Base-by-base conservation (phyloP, 2,329 filamentous ascomycete species). In the Paecilomyces formosus region DNA sequence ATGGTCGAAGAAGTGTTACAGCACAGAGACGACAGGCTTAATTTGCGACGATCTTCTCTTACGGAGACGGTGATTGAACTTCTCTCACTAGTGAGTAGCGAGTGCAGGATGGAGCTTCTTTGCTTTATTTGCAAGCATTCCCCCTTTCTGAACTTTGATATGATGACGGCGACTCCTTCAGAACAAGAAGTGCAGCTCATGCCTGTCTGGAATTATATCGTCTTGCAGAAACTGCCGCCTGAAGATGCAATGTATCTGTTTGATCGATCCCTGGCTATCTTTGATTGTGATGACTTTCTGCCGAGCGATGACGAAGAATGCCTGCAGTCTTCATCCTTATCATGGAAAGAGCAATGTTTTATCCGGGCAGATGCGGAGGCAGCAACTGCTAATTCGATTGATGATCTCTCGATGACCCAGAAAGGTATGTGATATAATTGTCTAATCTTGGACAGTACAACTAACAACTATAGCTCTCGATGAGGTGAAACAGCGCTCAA, bases 361-460 rank as follows among this genome's bases (percentile, higher is more conserved):
- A 30, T 55, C 18, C 45, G 54, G 54, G 54, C 18, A n/a, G 15
- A 39, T 45, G 21, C 30, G 30, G 54, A 55, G 57, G 85, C 96
- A 45, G 35, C 35, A 18, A 45, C 15, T 33, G 85, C 89, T 63
- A 85, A 84, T 70, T 92, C 90, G 0, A 91, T 96, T 1, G 87
- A 92, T 64, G 89, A 94, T 65, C 93, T 96, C 73, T 79, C 24
- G 12, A 24, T 55, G 15, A 35, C 54, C 12, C 31, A 24, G n/a
- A 55, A 35, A 55, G 24, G 53, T 55, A 55, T 13, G 24, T 35
- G 12, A 55, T 35, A 55, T 33, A 22, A 45, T 45, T 45, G 35
- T 9, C 24, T 39, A 15, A 4, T 39, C n/a, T 13, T n/a, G 11
- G n/a, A 39, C n/a, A 39, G 12, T 39, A 13, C 33, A 39, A n/a